phyloP scores from a whole-genome alignment of 345 rosid species.

The Garcia nutans region DNA sequence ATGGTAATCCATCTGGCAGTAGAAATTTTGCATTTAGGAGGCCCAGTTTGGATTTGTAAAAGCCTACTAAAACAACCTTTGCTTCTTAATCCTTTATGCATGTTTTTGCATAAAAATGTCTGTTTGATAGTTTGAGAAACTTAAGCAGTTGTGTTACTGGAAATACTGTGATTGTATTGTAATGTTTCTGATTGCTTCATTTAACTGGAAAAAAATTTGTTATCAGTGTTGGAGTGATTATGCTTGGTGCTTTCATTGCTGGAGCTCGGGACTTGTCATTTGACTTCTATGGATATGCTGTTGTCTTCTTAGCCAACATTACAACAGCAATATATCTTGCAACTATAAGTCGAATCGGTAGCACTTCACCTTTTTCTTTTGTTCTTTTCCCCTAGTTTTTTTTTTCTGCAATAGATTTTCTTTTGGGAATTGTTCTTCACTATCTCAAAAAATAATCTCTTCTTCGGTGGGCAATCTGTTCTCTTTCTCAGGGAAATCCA shows the following conservation, averaged over 20 bases:
- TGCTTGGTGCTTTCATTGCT: conserved; percentile 88
- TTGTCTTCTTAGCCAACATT: conserved; percentile 86
- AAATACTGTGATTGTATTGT: conserved; percentile 17
- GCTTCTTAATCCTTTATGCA: not conserved
- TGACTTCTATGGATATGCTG: conserved; percentile 82
- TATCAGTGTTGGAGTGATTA: conserved; percentile 86
- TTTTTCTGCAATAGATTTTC: not conserved
- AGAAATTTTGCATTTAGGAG: not conserved
- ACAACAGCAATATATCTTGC: conserved; percentile 92
- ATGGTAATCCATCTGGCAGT: not conserved
- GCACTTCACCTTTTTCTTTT: conserved; percentile 20
- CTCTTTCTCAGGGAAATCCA: conserved; percentile 73
- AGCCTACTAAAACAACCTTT: not conserved
- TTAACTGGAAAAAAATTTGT: conserved; percentile 49
- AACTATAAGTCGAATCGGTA: conserved; percentile 86
- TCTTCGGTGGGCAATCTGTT: conserved; percentile 1
- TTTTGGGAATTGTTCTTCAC: conserved; percentile 5
- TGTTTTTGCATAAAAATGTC: conserved; percentile 2
- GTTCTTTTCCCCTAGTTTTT: conserved; percentile 5
- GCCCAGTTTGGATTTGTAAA: not conserved
- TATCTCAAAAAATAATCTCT: conserved; percentile 17
- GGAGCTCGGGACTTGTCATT: conserved; percentile 97
- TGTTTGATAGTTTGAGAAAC: not conserved
- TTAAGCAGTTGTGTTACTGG: not conserved
- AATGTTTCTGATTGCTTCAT: conserved; percentile 36